phyloP scores from a whole-genome alignment of 2,329 filamentous ascomycete genomes.

The Hypoxylon sp. region DNA sequence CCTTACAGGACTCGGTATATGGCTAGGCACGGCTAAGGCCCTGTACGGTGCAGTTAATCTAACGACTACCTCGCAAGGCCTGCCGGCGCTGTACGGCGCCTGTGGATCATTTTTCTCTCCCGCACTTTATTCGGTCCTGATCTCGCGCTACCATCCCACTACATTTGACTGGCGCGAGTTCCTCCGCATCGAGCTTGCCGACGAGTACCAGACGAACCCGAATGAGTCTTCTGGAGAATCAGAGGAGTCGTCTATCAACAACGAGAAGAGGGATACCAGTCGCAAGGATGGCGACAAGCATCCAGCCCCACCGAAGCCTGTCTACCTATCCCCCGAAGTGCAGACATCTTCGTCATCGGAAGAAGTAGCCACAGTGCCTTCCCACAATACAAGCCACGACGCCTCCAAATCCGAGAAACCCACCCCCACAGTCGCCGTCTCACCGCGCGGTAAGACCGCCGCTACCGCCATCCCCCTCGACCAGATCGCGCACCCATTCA shows the following conservation, averaged over 20 bases:
- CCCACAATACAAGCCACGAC: background rate
- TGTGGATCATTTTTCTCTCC: conserved; percentile 64
- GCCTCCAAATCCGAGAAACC: conserved; percentile 10
- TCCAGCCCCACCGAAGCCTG: conserved; percentile 2
- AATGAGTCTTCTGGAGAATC: conserved; percentile 19
- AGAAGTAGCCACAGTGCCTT: conserved; percentile 4
- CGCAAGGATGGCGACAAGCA: conserved; percentile 2
- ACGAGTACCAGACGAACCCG: conserved; percentile 52
- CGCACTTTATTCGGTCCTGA: conserved; percentile 61
- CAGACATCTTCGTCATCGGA: conserved; percentile 8
- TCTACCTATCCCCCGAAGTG: conserved; percentile 20
- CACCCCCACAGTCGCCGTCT: background rate
- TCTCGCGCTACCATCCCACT: conserved; percentile 59
- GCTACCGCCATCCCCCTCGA: conserved; percentile 52
- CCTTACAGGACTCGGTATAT: conserved; percentile 60
- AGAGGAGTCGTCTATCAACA: conserved; percentile 28
- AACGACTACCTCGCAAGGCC: conserved; percentile 57
- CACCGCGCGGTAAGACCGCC: background rate
- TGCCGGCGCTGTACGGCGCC: conserved; percentile 62
- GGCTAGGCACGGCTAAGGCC: conserved; percentile 59
- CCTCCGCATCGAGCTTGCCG: conserved; percentile 62
- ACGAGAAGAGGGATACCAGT: conserved; percentile 27
- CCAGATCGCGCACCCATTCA: conserved; percentile 62
- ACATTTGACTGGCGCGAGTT: conserved; percentile 58
- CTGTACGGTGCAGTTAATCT: conserved; percentile 60